Percentiles rank a stretch among this genome's conserved stretches.
Evolutionary conservation across 139 green algal genomes (phyloP).

Genomic region (Tetraselmis striata): DNA sequence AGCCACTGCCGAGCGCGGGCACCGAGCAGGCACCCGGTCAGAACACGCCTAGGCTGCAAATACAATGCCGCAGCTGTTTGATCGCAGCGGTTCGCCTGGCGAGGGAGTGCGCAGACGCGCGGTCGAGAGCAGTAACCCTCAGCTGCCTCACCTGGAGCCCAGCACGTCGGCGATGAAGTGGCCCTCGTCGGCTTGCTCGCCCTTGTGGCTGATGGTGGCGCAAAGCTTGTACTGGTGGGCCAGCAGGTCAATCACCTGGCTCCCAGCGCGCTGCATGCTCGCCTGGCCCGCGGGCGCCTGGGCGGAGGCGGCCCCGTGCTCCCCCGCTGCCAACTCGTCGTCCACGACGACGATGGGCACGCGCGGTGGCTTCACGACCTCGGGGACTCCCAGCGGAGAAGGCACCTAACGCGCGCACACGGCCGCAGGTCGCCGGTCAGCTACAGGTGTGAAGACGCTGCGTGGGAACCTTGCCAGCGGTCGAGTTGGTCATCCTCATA

Average conservation of each 20-base stretch:
- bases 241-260: neutral
- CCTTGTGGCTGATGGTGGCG: slow-evolving; percentile 27
- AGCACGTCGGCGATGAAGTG: slow-evolving; percentile 36
- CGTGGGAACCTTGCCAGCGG: no score
- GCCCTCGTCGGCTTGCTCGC: slow-evolving; percentile 16
- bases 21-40: neutral
- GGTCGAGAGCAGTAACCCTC: neutral
- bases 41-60: neutral
- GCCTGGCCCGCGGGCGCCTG: no score
- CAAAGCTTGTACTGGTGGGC: slow-evolving; percentile 17
- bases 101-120: neutral
- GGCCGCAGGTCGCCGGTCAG: no score
- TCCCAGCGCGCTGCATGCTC: neutral
- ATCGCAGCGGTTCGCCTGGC: neutral
- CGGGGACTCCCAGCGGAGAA: neutral
- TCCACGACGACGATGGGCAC: neutral
- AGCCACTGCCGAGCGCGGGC: neutral
- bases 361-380: neutral
- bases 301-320: no score
- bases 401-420: no score
- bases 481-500: no score
- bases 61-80: neutral
- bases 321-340: neutral
- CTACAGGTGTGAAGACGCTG: no score
- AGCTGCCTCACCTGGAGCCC: neutral